Base-by-base conservation (phyloP, 2,329 filamentous ascomycete genomes). In the Ophiostoma perfectum region DNA sequence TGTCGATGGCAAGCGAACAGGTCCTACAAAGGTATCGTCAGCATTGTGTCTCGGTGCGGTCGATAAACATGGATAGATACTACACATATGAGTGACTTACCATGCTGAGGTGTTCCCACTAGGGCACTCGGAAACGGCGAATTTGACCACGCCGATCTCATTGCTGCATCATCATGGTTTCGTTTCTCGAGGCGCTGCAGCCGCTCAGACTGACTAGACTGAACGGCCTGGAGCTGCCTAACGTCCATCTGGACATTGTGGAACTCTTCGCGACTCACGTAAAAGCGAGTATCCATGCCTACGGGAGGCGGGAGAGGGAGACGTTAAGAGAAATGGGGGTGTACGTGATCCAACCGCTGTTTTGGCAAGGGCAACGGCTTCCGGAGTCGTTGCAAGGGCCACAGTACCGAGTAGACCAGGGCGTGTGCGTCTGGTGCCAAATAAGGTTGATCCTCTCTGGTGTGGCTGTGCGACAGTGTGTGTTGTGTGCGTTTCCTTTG, bases 81-180 rank as follows among this genome's bases (percentile, higher is more conserved):
- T 16, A 39, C 6, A 68, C 11, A 8, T 38, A 42, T 18, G 16
- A 27, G 38, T 1, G 0, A 47, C 86, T 78, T 80, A 96, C 94
- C 92, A 81, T 96, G 91, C 77, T 96, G 91, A 67, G 93, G 90
- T 63, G 92, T 93, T 67, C 91, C 90, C 73, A 90, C 88, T 69
- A 96, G 78, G 52, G 93, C 87, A 72, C 89, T 89, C n/a, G 94
- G 93, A 76, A 97, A 97, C 16, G 93, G 93, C 68, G 93, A 96
- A 72, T 90, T 89, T 65, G 86, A 87, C 95, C 95, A 99, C 68
- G 96, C 90, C 70, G 91, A 96, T 78, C 94, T 96, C 70, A 90
- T 79, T 44, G 86, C 84, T 65, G 86, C 85, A 78, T 90, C 86
- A 72, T 89, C 87, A 45, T 87, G 86, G 75, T 89, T 86, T 64